A percentile compares a stretch with the other conserved stretches of the same genome.
Evolutionary conservation across 169 alveolate species (phyloP).

Genomic region (Cardiosporidium cionae): DNA sequence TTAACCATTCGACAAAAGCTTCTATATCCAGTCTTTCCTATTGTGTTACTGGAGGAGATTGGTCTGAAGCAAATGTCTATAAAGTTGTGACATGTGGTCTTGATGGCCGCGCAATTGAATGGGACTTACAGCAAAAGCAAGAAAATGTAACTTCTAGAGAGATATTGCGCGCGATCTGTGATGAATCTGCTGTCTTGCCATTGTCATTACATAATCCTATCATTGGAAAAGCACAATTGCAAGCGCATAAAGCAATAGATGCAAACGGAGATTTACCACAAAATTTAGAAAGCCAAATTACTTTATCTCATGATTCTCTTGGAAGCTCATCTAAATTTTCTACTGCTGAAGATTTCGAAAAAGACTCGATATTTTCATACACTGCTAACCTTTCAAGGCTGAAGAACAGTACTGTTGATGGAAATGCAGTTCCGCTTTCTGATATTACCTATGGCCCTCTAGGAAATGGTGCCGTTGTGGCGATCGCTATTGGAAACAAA

Average conservation of each 20-base stretch:
- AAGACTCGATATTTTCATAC: too few species aligned
- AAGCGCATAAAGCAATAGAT: neutral
- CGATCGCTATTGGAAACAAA: neutral
- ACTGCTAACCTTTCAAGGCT: neutral
- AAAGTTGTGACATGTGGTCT: neutral
- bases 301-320: too few species aligned
- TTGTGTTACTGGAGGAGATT: too few species aligned
- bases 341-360: neutral
- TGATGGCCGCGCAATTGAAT: neutral
- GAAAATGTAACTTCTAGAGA: too few species aligned
- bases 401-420: neutral
- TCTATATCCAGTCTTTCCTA: too few species aligned
- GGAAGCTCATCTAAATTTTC: neutral
- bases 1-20: too few species aligned
- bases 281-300: too few species aligned
- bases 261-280: too few species aligned
- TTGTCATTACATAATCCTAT: too few species aligned
- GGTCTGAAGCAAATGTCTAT: neutral
- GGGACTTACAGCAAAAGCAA: neutral
- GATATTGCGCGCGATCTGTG: too few species aligned
- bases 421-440: neutral
- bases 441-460: neutral
- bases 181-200: too few species aligned
- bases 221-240: neutral
- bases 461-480: neutral